Evolutionary conservation across 371 early-diverging fungal genomes (phyloP).

Genomic region (Apophysomyces elegans): DNA sequence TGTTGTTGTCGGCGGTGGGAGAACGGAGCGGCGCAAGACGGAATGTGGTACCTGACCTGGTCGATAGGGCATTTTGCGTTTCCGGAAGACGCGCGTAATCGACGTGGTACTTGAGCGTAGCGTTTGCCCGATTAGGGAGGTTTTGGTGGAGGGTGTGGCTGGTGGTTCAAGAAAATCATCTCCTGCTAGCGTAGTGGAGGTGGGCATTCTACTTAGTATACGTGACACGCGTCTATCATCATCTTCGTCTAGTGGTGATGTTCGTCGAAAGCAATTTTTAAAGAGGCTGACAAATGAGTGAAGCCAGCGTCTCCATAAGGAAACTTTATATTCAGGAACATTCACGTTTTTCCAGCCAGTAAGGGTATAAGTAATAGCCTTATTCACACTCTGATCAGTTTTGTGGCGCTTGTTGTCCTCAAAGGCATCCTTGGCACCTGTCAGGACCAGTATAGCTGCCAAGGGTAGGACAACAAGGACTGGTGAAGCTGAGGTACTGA

Average conservation of each 20-base stretch:
- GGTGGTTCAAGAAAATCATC: conserved; percentile 16
- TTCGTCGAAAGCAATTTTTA: conserved; percentile 13
- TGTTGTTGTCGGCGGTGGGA: neutral
- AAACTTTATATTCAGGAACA: conserved; percentile 45
- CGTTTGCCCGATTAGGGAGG: conserved; percentile 17
- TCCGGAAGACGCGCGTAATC: conserved; percentile 32
- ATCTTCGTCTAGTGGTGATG: conserved; percentile 18
- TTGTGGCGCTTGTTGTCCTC: conserved; percentile 94
- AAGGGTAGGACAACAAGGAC: conserved; percentile 87
- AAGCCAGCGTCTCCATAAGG: conserved; percentile 38
- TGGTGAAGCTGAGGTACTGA: conserved; percentile 71
- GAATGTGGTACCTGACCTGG: conserved; percentile 57
- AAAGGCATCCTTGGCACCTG: conserved; percentile 93
- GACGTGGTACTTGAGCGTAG: conserved; percentile 27
- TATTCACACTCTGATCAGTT: conserved; percentile 81
- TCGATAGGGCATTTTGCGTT: conserved; percentile 46
- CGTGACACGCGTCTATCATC: conserved; percentile 3
- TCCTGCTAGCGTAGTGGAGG: conserved; percentile 4
- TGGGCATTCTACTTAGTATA: conserved; percentile 3
- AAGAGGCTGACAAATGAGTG: conserved; percentile 14
- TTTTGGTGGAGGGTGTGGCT: conserved; percentile 19
- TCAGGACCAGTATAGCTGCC: conserved; percentile 78
- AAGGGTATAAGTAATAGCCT: conserved; percentile 56
- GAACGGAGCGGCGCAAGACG: conserved; percentile 34
- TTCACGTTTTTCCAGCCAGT: conserved; percentile 64